Evolutionary conservation across 345 rosid genomes (phyloP).

Genomic region (Sonneratia caseolaris): DNA sequence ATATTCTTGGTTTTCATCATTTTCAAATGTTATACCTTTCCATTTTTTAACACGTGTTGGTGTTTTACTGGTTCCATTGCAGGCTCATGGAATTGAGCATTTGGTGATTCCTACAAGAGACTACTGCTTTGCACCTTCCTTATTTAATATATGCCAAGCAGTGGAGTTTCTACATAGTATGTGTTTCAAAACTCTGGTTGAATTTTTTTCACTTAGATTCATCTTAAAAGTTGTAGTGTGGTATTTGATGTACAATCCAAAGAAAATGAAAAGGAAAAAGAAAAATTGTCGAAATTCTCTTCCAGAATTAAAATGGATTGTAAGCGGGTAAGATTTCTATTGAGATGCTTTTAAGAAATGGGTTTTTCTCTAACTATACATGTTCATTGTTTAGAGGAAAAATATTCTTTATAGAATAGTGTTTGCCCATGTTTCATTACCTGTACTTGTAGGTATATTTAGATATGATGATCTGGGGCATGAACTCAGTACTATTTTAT

Average conservation of each 20-base stretch:
- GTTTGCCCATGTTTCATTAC: neutral
- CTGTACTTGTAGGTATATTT: neutral
- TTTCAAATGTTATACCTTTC: neutral
- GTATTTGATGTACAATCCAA: neutral
- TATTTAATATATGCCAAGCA: slow-evolving; percentile 70
- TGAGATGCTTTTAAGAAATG: neutral
- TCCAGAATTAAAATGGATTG: neutral
- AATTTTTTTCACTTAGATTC: neutral
- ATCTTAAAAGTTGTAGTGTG: neutral
- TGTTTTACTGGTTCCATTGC: slow-evolving; percentile 13
- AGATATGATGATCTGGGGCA: neutral
- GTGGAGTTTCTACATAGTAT: slow-evolving; percentile 77
- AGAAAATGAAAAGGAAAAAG: neutral
- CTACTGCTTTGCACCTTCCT: slow-evolving; percentile 91
- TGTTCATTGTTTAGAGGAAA: neutral
- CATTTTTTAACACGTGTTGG: neutral
- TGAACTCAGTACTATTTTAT: neutral
- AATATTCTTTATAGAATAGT: neutral
- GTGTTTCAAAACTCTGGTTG: slow-evolving; percentile 4
- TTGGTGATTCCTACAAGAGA: slow-evolving; percentile 95
- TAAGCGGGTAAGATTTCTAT: neutral
- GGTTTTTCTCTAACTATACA: neutral
- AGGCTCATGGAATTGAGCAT: slow-evolving; percentile 79
- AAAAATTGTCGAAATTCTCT: neutral
- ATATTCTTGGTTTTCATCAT: neutral